A percentile compares a stretch with the other conserved stretches of the same genome.
Evolutionary conservation across 768 basidiomycete genomes (phyloP).

Genomic region (Clathrus columnatus): DNA sequence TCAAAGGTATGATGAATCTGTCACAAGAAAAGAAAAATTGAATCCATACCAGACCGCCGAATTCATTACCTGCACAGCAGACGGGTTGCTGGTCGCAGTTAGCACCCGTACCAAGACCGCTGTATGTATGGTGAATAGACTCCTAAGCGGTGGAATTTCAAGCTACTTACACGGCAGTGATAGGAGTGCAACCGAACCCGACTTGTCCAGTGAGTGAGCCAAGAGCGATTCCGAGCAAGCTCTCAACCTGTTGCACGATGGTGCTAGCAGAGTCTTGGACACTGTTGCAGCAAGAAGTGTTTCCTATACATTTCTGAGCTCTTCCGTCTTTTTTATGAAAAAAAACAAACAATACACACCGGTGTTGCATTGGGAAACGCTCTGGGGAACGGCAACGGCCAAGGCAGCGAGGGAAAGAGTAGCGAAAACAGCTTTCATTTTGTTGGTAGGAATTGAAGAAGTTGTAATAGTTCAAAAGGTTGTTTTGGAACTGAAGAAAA

Average conservation of each 20-base stretch:
- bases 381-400: background rate
- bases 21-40: background rate
- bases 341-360: background rate
- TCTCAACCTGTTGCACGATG: background rate
- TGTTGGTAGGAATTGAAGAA: background rate
- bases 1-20: background rate
- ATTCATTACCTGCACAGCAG: constrained; percentile 11
- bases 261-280: background rate
- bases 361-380: background rate
- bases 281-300: background rate
- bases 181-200: background rate
- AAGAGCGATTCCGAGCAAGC: background rate
- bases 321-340: background rate
- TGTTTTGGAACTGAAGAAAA: background rate
- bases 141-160: background rate
- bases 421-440: background rate
- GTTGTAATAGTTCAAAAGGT: background rate
- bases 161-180: background rate
- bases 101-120: constrained; percentile 13
- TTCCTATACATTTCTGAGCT: background rate
- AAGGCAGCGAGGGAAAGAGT: background rate
- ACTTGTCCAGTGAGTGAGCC: background rate
- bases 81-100: constrained; percentile 11
- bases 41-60: background rate
- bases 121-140: background rate